These are phyloP conservation scores for Fraxinus quadrangulata DNA, from an alignment of 257 asterid genomes.

Conservation along the genomic window DNA sequence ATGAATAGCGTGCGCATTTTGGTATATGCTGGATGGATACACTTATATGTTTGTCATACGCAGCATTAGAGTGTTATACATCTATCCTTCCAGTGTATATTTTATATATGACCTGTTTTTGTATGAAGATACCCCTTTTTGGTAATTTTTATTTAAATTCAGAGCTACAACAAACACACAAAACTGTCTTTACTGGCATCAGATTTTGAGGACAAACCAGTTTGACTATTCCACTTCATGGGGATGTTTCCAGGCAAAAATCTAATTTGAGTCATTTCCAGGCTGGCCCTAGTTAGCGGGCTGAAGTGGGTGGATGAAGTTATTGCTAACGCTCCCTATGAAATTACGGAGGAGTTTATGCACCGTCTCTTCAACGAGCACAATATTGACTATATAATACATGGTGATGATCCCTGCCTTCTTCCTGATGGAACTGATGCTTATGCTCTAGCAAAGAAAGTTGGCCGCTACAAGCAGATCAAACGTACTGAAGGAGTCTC, in stretches of 20 bases:
- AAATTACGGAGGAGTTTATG: slow-evolving; percentile 87
- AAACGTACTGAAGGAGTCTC: slow-evolving; percentile 99
- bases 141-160: neutral
- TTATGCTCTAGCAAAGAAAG: slow-evolving; percentile 89
- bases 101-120: neutral
- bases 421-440: slow-evolving; percentile 98
- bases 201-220: neutral
- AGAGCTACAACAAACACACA: neutral
- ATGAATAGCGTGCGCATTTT: neutral
- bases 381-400: slow-evolving; percentile 84
- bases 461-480: slow-evolving; percentile 94
- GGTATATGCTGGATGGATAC: neutral
- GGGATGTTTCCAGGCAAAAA: slow-evolving; percentile 5
- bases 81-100: neutral
- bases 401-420: slow-evolving; percentile 96
- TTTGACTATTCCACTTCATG: slow-evolving; percentile 13
- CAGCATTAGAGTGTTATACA: neutral
- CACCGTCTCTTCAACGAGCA: slow-evolving; percentile 77
- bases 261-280: slow-evolving; percentile 44
- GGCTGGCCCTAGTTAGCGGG: slow-evolving; percentile 90
- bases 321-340: slow-evolving; percentile 88
- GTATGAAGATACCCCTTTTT: neutral
- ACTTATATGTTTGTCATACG: neutral
- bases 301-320: slow-evolving; percentile 99
- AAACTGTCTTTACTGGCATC: slow-evolving; percentile 12